Evolutionary conservation across 2,329 filamentous ascomycete species (phyloP).

Genomic region (Aspergillus sp.): DNA sequence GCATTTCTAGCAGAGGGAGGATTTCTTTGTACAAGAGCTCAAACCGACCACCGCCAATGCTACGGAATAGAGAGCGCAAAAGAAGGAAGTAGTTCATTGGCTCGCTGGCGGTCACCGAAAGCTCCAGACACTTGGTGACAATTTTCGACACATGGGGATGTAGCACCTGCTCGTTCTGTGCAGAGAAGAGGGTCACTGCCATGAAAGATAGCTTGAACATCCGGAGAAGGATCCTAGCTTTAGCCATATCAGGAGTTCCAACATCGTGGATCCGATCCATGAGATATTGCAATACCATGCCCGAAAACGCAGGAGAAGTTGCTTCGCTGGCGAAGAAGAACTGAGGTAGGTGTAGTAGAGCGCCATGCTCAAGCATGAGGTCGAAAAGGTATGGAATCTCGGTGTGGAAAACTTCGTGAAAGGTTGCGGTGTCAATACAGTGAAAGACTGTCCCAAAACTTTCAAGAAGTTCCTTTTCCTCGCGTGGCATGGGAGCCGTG

Average conservation of each 20-base stretch:
- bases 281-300: slow-evolving; percentile 94
- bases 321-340: slow-evolving; percentile 99
- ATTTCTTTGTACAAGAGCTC: slow-evolving; percentile 99
- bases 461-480: slow-evolving; percentile 96
- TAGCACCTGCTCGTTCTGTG: slow-evolving; percentile 92
- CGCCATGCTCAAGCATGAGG: slow-evolving; percentile 96
- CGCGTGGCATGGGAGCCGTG: slow-evolving; percentile 88
- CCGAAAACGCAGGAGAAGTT: slow-evolving; percentile 94
- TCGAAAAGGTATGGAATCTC: slow-evolving; percentile 97
- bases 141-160: slow-evolving; percentile 96
- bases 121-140: slow-evolving; percentile 93
- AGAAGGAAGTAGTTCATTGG: slow-evolving; percentile 99
- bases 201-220: slow-evolving; percentile 99
- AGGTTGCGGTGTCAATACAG: slow-evolving; percentile 95
- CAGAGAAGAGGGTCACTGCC: slow-evolving; percentile 94
- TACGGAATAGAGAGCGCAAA: slow-evolving; percentile 86
- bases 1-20: slow-evolving; percentile 91
- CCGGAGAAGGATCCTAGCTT: slow-evolving; percentile 86
- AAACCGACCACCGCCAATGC: slow-evolving; percentile 95
- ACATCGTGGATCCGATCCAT: slow-evolving; percentile 97
- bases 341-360: slow-evolving; percentile 90
- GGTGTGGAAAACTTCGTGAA: slow-evolving; percentile 96
- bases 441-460: slow-evolving; percentile 98
- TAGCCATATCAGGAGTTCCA: slow-evolving; percentile 85
- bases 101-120: slow-evolving; percentile 92